Evolutionary conservation across 2,329 filamentous ascomycete genomes (phyloP).

Genomic region (Phoma sp.): DNA sequence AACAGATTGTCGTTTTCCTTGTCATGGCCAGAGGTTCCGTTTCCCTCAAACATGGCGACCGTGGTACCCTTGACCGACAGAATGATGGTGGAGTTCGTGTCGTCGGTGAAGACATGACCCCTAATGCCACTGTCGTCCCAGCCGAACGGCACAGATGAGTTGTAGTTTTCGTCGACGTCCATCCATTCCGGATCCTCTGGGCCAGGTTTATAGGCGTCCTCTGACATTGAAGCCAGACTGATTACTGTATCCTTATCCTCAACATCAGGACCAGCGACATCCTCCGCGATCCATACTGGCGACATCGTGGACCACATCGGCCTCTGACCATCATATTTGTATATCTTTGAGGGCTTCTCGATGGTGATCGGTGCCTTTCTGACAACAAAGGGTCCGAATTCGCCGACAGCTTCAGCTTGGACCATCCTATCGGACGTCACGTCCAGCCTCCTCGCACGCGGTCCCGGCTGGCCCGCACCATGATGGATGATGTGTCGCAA

Average conservation of each 20-base stretch:
- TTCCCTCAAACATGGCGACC: slow-evolving; percentile 45
- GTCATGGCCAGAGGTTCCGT: slow-evolving; percentile 44
- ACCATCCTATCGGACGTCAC: slow-evolving; percentile 33
- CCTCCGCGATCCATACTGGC: slow-evolving; percentile 38
- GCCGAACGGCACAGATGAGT: slow-evolving; percentile 42
- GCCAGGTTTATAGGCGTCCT: slow-evolving; percentile 45
- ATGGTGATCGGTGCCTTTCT: slow-evolving; percentile 38
- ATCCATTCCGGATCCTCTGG: slow-evolving; percentile 44
- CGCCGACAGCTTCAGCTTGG: slow-evolving; percentile 28
- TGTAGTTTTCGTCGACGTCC: slow-evolving; percentile 40
- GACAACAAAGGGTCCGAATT: slow-evolving; percentile 40
- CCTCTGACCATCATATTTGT: slow-evolving; percentile 29
- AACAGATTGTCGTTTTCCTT: slow-evolving; percentile 48
- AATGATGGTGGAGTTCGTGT: slow-evolving; percentile 42
- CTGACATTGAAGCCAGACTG: slow-evolving; percentile 46
- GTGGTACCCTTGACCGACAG: slow-evolving; percentile 45
- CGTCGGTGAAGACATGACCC: slow-evolving; percentile 46
- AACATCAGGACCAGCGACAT: slow-evolving; percentile 40
- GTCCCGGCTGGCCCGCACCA: slow-evolving; percentile 43
- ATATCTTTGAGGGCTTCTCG: slow-evolving; percentile 31
- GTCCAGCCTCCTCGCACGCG: slow-evolving; percentile 42
- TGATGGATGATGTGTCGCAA: slow-evolving; percentile 45
- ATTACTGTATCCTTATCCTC: slow-evolving; percentile 43
- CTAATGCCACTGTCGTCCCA: slow-evolving; percentile 47
- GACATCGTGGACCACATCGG: slow-evolving; percentile 42